Percentiles rank a stretch among this genome's conserved stretches.
Conservation (phyloP, 768 basidiomycete genomes). For the Russula foetens region DNA sequence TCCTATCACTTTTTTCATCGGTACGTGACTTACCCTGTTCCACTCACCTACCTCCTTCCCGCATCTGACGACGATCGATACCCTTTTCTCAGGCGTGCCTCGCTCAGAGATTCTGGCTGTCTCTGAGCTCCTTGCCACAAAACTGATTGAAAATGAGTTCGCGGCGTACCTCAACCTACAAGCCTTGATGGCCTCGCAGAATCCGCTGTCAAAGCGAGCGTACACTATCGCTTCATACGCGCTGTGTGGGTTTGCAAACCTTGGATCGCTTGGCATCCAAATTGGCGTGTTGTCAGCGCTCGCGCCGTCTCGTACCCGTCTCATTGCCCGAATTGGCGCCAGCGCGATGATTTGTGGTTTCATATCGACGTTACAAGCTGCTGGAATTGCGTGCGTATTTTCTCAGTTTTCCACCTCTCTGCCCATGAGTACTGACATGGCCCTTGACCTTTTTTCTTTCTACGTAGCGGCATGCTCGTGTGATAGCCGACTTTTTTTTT, state of each 20-base stretch:
- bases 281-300: slow-evolving; percentile 66
- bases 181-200: slow-evolving; percentile 34
- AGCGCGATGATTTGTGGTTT: slow-evolving; percentile 70
- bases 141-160: slow-evolving; percentile 84
- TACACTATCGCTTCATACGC: slow-evolving; percentile 82
- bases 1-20: slow-evolving; percentile 74
- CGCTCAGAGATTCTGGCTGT: slow-evolving; percentile 75
- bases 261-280: slow-evolving; percentile 81
- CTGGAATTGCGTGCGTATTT: slow-evolving; percentile 45
- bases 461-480: slow-evolving; percentile 27
- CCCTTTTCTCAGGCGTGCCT: slow-evolving; percentile 49
- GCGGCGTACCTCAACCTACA: slow-evolving; percentile 60
- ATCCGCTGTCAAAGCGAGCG: slow-evolving; percentile 61
- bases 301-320: slow-evolving; percentile 58
- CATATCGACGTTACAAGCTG: slow-evolving; percentile 54
- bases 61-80: background rate
- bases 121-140: slow-evolving; percentile 74
- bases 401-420: background rate
- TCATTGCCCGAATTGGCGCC: slow-evolving; percentile 60
- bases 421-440: background rate
- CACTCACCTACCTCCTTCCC: background rate
- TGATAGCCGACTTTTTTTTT: background rate
- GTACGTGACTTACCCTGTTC: slow-evolving; percentile 23
- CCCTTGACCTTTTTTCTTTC: background rate
- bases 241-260: slow-evolving; percentile 87